Evolutionary conservation across 1,139 yeast species (phyloP).

Genomic region (Hemisphaericaspora subhashii): DNA sequence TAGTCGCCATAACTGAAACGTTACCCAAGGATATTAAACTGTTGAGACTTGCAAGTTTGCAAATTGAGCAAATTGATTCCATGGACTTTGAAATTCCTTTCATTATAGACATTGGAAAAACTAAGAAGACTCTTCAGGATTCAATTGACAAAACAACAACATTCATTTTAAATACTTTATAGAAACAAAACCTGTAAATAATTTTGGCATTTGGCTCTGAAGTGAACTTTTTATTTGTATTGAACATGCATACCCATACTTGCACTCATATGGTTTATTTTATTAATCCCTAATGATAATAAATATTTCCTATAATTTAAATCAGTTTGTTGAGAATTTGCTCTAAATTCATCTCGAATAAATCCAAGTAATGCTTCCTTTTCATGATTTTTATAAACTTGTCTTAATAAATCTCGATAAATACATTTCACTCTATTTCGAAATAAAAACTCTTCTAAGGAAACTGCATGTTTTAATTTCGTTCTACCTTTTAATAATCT

Average conservation of each 20-base stretch:
- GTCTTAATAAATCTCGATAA: conserved; percentile 35
- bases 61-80: conserved; percentile 17
- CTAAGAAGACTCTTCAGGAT: conserved; percentile 15
- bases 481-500: background rate
- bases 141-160: conserved; percentile 18
- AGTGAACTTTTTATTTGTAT: conserved; percentile 1
- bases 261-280: conserved; percentile 28
- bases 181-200: conserved; percentile 2
- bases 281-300: conserved; percentile 34
- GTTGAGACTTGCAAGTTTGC: conserved; percentile 15
- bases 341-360: conserved; percentile 37
- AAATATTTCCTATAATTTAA: conserved; percentile 40
- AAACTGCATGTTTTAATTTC: conserved; percentile 17
- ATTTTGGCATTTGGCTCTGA: background rate
- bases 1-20: conserved; percentile 9
- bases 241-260: conserved; percentile 21
- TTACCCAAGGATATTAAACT: conserved; percentile 17
- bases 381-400: conserved; percentile 40
- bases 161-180: conserved; percentile 14
- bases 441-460: conserved; percentile 45
- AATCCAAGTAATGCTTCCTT: conserved; percentile 33
- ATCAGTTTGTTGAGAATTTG: conserved; percentile 27
- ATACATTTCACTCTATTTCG: conserved; percentile 33
- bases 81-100: conserved; percentile 13
- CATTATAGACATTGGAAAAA: conserved; percentile 12